Evolutionary conservation across 2,329 filamentous ascomycete species (phyloP).

Genomic region (Nemania sp.): DNA sequence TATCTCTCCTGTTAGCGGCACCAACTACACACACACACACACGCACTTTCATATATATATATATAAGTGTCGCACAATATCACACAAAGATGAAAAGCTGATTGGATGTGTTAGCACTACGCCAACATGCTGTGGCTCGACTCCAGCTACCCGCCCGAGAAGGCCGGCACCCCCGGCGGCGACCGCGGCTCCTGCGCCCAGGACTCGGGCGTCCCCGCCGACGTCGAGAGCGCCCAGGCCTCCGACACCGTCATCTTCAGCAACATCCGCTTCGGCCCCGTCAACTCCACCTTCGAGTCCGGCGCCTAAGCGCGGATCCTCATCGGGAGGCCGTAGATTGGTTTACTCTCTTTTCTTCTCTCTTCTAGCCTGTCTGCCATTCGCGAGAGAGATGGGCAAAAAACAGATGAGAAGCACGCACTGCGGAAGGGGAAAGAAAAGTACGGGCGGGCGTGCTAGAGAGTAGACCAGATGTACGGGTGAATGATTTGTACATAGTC

Average conservation of each 20-base stretch:
- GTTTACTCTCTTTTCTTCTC: neutral
- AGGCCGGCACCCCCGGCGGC: constrained; percentile 43
- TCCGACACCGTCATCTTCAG: constrained; percentile 49
- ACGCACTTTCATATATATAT: too few species aligned
- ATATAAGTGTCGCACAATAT: too few species aligned
- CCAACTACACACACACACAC: neutral
- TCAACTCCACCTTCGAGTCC: constrained; percentile 48
- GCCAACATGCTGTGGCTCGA: constrained; percentile 66
- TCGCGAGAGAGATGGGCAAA: too few species aligned
- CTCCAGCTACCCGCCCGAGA: constrained; percentile 48
- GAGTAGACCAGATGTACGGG: neutral
- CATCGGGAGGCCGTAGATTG: neutral
- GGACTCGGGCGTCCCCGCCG: constrained; percentile 49
- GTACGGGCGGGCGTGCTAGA: neutral
- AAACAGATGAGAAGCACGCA: too few species aligned
- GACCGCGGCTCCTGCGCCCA: constrained; percentile 51
- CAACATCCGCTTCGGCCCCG: constrained; percentile 52
- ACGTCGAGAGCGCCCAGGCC: constrained; percentile 45
- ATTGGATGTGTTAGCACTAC: constrained; percentile 43
- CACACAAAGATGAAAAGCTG: constrained; percentile 9
- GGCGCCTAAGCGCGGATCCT: constrained; percentile 2
- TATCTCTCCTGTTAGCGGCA: neutral
- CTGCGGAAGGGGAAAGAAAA: too few species aligned
- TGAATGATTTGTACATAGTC: too few species aligned
- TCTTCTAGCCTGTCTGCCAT: neutral